Conservation (phyloP, 805 yeast genomes). For the Zygotorulaspora sp. region DNA sequence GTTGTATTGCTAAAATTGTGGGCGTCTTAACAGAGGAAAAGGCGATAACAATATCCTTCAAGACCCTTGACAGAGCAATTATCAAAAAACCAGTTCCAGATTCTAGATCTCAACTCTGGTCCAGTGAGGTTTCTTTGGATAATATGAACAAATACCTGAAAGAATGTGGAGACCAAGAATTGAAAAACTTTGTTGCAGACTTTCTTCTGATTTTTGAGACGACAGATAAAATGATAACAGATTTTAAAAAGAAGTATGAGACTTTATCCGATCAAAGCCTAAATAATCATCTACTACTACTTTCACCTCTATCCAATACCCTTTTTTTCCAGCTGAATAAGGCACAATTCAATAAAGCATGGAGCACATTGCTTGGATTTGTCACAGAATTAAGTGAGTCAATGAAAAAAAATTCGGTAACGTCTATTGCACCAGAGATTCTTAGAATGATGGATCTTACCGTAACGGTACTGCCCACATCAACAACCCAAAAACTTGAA, state of each 20-base stretch:
- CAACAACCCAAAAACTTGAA: constrained; percentile 40
- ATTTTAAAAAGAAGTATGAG: constrained; percentile 37
- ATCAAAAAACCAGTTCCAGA: constrained; percentile 18
- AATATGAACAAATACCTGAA: constrained; percentile 37
- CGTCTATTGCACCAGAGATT: constrained; percentile 20
- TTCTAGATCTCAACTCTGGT: constrained; percentile 17
- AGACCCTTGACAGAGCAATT: constrained; percentile 18
- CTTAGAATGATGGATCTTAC: constrained; percentile 42
- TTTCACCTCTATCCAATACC: constrained; percentile 58
- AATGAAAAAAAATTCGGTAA: constrained; percentile 16
- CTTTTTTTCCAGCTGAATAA: constrained; percentile 50
- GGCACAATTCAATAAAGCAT: constrained; percentile 45
- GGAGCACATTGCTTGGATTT: constrained; percentile 25
- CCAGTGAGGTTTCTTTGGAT: constrained; percentile 8
- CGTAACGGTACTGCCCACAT: constrained; percentile 49
- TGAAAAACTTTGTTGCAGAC: background rate
- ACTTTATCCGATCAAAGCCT: constrained; percentile 8
- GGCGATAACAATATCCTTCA: constrained; percentile 17
- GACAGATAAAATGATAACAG: constrained; percentile 27
- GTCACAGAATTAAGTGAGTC: constrained; percentile 26
- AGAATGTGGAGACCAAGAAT: constrained; percentile 25
- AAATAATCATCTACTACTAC: constrained; percentile 36
- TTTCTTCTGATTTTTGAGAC: constrained; percentile 8
- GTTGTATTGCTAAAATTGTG: constrained; percentile 19
- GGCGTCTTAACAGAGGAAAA: constrained; percentile 14